Conservation (phyloP, 1,284 basidiomycete species). For the Malassezia dermatis region DNA sequence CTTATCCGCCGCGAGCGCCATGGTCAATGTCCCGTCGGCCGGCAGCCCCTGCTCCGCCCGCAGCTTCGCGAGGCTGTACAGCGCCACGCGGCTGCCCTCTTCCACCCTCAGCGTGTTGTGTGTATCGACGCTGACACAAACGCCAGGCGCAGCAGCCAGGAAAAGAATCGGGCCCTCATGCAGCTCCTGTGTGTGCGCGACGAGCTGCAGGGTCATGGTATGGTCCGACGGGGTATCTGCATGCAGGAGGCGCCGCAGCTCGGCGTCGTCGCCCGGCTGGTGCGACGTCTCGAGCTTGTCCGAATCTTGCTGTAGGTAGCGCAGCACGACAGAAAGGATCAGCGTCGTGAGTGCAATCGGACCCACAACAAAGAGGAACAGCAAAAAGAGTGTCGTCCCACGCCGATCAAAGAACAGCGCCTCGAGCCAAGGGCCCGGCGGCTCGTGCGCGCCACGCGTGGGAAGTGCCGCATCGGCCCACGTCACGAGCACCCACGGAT, state of each 20-base stretch:
- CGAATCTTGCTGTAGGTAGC: conserved; percentile 83
- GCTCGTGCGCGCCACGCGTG: not conserved
- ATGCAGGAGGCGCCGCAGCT: conserved; percentile 3
- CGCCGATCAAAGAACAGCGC: conserved; percentile 14
- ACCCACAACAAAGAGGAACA: conserved; percentile 54
- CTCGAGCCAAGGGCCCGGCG: conserved; percentile 18
- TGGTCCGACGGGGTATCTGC: conserved; percentile 44
- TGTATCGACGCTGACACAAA: conserved; percentile 62
- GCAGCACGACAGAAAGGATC: conserved; percentile 64
- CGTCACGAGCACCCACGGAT: conserved; percentile 66
- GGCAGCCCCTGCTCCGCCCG: conserved; percentile 2
- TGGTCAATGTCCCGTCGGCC: conserved; percentile 1
- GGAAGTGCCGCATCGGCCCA: not conserved
- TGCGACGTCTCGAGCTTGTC: conserved; percentile 70
- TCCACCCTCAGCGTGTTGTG: conserved; percentile 49
- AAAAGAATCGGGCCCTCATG: conserved; percentile 72
- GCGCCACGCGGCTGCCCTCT: conserved; percentile 4
- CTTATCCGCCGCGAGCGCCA: conserved; percentile 5
- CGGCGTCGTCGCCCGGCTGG: conserved; percentile 5
- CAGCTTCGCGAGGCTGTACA: not conserved
- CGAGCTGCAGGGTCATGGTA: conserved; percentile 53
- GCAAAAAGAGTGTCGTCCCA: conserved; percentile 13
- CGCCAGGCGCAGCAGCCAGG: conserved; percentile 58
- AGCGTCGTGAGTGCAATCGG: conserved; percentile 72
- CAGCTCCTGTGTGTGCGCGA: conserved; percentile 60